Conservation (phyloP, 2,329 filamentous ascomycete species). For the Ceratocystis diversiconidia region DNA sequence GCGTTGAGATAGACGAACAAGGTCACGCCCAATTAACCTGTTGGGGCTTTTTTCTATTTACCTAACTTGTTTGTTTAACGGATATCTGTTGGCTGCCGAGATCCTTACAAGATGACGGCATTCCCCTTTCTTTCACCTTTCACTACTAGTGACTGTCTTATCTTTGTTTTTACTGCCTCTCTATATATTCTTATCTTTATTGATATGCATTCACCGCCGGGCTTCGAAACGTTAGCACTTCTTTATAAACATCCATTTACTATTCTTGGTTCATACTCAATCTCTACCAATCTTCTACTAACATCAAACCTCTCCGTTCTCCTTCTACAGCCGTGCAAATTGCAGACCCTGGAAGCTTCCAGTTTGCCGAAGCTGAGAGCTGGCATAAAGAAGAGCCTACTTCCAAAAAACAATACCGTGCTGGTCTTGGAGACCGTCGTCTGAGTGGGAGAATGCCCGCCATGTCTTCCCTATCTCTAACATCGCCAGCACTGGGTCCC, state of each 20-base stretch:
- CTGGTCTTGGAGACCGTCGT: constrained; percentile 24
- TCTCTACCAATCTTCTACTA: neutral
- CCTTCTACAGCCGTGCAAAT: constrained; percentile 35
- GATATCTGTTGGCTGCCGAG: neutral
- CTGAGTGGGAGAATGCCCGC: constrained; percentile 28
- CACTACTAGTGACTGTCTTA: neutral
- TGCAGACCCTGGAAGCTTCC: constrained; percentile 32
- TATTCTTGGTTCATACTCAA: neutral
- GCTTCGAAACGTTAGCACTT: neutral
- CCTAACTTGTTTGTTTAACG: neutral
- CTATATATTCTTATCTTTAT: neutral
- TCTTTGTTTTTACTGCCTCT: neutral
- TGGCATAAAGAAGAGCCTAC: constrained; percentile 20
- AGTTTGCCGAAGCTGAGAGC: constrained; percentile 19
- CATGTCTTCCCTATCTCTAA: constrained; percentile 12
- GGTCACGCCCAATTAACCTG: neutral
- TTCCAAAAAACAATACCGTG: constrained; percentile 30
- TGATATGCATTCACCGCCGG: neutral
- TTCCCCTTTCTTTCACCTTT: neutral
- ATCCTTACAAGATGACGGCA: neutral
- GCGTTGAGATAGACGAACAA: neutral
- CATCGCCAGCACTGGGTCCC: constrained; percentile 7
- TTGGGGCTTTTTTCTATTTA: neutral
- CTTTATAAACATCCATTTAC: neutral
- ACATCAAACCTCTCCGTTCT: neutral